A percentile compares a stretch with the other conserved stretches of the same genome.
phyloP scores from a whole-genome alignment of 176 grass and related monocot species.

The Typha latifolia region DNA sequence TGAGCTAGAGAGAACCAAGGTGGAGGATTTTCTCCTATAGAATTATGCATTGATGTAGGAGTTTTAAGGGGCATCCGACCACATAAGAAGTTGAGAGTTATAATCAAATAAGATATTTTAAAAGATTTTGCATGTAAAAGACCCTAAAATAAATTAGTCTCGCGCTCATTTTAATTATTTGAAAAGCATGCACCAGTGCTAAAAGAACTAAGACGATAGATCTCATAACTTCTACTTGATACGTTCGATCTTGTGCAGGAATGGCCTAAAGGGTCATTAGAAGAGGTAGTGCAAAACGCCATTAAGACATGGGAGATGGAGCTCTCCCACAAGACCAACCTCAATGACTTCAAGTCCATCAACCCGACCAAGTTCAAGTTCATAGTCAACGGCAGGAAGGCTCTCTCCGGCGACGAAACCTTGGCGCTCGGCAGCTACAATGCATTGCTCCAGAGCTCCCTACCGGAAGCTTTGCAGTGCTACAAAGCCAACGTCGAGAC shows the following conservation, averaged over 20 bases:
- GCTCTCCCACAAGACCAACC: slow-evolving; percentile 11
- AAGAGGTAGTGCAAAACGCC: slow-evolving; percentile 19
- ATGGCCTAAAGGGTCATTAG: slow-evolving; percentile 16
- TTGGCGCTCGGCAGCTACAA: slow-evolving; percentile 21
- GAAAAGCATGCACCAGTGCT: too few species aligned
- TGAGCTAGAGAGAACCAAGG: too few species aligned
- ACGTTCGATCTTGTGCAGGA: not conserved
- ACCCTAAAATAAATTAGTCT: too few species aligned
- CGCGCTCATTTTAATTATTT: too few species aligned
- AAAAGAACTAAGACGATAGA: not conserved
- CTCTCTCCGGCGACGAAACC: not conserved
- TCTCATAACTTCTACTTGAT: not conserved
- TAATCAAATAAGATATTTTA: too few species aligned
- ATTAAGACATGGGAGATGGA: slow-evolving; percentile 28
- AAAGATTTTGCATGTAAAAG: too few species aligned
- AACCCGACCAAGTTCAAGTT: slow-evolving; percentile 6
- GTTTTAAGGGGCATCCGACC: too few species aligned
- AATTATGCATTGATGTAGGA: too few species aligned
- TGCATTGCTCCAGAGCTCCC: slow-evolving; percentile 8
- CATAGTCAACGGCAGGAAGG: not conserved
- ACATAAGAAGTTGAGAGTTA: too few species aligned
- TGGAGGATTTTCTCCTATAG: too few species aligned
- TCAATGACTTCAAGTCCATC: slow-evolving; percentile 19
- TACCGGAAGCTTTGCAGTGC: slow-evolving; percentile 4
- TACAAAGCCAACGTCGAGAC: not conserved